Evolutionary conservation across 1,284 basidiomycete genomes (phyloP).

Genomic region (Coniophora puteana): DNA sequence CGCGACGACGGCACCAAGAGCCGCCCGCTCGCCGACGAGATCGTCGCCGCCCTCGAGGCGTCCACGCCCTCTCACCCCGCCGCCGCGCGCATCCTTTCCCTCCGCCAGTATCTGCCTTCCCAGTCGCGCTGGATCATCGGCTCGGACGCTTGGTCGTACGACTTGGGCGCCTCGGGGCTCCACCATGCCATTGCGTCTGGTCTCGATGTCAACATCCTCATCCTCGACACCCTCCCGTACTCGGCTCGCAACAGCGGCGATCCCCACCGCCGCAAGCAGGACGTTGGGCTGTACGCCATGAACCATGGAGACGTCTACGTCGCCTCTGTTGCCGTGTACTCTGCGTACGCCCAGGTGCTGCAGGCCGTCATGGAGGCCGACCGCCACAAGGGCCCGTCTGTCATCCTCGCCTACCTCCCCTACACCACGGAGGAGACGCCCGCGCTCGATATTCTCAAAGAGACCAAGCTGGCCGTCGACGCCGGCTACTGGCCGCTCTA

Average conservation of each 20-base stretch:
- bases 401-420: constrained; percentile 94
- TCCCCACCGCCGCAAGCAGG: constrained; percentile 80
- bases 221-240: constrained; percentile 93
- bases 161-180: constrained; percentile 93
- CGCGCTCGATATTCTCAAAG: constrained; percentile 88
- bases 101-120: constrained; percentile 60
- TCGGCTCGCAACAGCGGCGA: constrained; percentile 69
- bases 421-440: constrained; percentile 75
- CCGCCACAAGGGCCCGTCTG: constrained; percentile 83
- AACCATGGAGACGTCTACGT: constrained; percentile 98
- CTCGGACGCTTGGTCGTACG: constrained; percentile 96
- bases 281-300: constrained; percentile 96
- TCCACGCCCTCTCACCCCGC: constrained; percentile 37
- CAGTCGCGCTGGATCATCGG: constrained; percentile 94
- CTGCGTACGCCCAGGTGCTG: constrained; percentile 93
- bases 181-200: constrained; percentile 93
- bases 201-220: constrained; percentile 92
- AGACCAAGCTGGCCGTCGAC: constrained; percentile 96
- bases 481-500: constrained; percentile 98
- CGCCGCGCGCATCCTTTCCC: constrained; percentile 54
- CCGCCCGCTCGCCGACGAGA: constrained; percentile 54
- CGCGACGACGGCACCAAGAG: constrained; percentile 62
- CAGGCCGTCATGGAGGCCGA: constrained; percentile 94
- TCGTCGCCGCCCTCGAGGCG: constrained; percentile 53
- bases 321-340: constrained; percentile 92